These are phyloP conservation scores for Mortierella sp. DNA, from an alignment of 371 early-diverging fungal species.

Conservation along the genomic window DNA sequence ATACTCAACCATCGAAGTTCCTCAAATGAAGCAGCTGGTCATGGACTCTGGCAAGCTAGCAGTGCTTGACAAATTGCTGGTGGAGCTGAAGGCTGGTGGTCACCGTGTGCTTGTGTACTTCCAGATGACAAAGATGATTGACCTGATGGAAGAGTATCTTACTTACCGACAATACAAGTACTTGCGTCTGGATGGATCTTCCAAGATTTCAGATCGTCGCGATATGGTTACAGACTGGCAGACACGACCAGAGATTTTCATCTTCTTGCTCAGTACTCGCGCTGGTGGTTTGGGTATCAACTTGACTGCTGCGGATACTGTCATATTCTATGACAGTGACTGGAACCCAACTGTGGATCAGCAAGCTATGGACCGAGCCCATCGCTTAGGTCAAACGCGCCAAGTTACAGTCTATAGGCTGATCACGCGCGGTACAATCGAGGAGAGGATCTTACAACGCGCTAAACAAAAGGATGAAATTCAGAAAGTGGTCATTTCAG, in stretches of 20 bases:
- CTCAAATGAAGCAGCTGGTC: conserved; percentile 87
- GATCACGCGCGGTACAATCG: conserved; percentile 92
- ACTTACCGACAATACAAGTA: conserved; percentile 91
- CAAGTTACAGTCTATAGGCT: conserved; percentile 96
- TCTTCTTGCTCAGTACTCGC: conserved; percentile 98
- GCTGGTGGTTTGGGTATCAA: conserved; percentile 99
- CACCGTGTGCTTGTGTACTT: conserved; percentile 98
- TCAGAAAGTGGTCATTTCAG: conserved; percentile 97
- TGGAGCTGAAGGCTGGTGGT: conserved; percentile 89
- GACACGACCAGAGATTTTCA: conserved; percentile 91
- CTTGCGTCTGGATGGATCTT: conserved; percentile 96
- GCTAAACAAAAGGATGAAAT: conserved; percentile 97
- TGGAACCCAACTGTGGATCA: conserved; percentile 99
- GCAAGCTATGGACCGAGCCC: conserved; percentile 99
- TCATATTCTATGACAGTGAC: conserved; percentile 99
- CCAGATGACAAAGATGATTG: conserved; percentile 99
- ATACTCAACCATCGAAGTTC: conserved; percentile 56
- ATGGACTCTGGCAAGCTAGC: conserved; percentile 96
- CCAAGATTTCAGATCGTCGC: conserved; percentile 91
- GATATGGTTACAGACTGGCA: conserved; percentile 97
- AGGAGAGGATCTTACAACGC: conserved; percentile 90
- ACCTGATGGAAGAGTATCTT: conserved; percentile 96
- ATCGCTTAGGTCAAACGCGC: conserved; percentile 97
- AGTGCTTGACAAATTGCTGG: conserved; percentile 88
- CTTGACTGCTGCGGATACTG: conserved; percentile 99